Evolutionary conservation across 176 grass and related monocot species (phyloP), one percentile per base, ranked within the genome.

Genomic region (Triticum dicoccoides): DNA sequence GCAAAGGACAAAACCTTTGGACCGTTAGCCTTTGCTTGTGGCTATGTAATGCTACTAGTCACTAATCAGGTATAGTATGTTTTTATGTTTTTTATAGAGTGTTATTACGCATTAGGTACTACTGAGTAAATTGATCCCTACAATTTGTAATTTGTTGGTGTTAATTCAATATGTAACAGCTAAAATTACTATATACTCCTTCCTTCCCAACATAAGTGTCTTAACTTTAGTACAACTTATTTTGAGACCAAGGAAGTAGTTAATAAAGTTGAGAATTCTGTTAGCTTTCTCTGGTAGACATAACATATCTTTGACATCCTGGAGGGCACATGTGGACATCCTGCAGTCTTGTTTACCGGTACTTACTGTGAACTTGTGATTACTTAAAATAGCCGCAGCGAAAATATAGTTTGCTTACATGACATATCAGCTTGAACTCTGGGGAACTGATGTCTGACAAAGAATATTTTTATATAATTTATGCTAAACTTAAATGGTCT

Each of bases 1-100:
- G 77, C 88, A 64, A 90, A 63, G 79, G 88, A 90, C 52, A 90
- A 83, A 79, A 86, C 88, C 2, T 90, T 90, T 65, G 84, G 54
- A 83, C 82, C 82, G 70, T 82, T 90, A 54, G 84, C 84, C 18
- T 90, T 86, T 83, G 88, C 88, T 23, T 90, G 88, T 83, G 88
- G 88, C 65, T 90, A 90, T 86, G 84, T 90, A 30, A 86, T 90
- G 83, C 54, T 90, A 70, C 74, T 91, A 61, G 89, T 91, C 51
- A 77, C 85, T 30, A 76, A 39, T 21, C 89, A 91, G 89, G 89
- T 91, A 37, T 1, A 37, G 35, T 37, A 64, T 77, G 27, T 15
- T 27, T 64, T 42, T 59, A 38, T 15, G 9, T 24, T 20, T 87
- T 56, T 86, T 70, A 7, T 12, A 39, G 29, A 39, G 29, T 85